A percentile compares a stretch with the other conserved stretches of the same genome.
These are phyloP conservation scores for Phyllostachys edulis DNA, from an alignment of 176 grass and related monocot species.

Conservation along the genomic window DNA sequence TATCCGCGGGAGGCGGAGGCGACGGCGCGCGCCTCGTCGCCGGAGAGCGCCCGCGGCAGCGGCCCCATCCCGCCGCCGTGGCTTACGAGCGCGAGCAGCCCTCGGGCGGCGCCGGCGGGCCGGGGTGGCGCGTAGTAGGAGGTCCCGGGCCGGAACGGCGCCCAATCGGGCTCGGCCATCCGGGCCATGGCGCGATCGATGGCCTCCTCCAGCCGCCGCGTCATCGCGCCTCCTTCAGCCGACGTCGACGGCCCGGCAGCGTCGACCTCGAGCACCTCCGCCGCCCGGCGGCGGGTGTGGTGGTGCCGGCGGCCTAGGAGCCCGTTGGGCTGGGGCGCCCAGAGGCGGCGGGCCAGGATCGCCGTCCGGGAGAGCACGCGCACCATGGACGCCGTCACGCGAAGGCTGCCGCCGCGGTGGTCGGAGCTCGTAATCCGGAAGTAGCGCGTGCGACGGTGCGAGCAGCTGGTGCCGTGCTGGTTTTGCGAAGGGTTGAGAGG, in stretches of 20 bases:
- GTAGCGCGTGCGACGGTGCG: slow-evolving; percentile 2
- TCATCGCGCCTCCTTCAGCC: slow-evolving; percentile 1
- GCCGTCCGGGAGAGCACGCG: slow-evolving; percentile 17
- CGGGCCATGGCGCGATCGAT: slow-evolving; percentile 52
- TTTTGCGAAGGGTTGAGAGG: slow-evolving; percentile 16
- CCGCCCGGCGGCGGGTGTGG: slow-evolving; percentile 39
- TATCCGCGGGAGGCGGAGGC: slow-evolving; percentile 40
- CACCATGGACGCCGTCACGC: slow-evolving; percentile 20
- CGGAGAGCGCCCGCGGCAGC: slow-evolving; percentile 9
- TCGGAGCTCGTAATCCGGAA: background rate
- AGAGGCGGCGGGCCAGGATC: slow-evolving; percentile 20
- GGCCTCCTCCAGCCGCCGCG: slow-evolving; percentile 44
- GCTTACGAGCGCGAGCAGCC: slow-evolving; percentile 32
- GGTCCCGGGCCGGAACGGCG: slow-evolving; percentile 55
- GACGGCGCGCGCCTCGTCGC: slow-evolving; percentile 46
- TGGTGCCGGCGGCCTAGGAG: background rate
- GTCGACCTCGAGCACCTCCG: slow-evolving; percentile 21
- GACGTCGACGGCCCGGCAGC: background rate
- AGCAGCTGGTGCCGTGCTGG: slow-evolving; percentile 13
- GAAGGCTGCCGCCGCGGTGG: background rate
- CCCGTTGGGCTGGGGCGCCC: background rate
- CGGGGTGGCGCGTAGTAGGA: slow-evolving; percentile 53
- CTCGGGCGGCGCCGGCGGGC: slow-evolving; percentile 21
- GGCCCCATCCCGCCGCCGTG: background rate
- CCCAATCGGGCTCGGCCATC: slow-evolving; percentile 49